These are phyloP conservation scores for Sonneratia caseolaris DNA, from an alignment of 345 rosid genomes.

Conservation along the genomic window DNA sequence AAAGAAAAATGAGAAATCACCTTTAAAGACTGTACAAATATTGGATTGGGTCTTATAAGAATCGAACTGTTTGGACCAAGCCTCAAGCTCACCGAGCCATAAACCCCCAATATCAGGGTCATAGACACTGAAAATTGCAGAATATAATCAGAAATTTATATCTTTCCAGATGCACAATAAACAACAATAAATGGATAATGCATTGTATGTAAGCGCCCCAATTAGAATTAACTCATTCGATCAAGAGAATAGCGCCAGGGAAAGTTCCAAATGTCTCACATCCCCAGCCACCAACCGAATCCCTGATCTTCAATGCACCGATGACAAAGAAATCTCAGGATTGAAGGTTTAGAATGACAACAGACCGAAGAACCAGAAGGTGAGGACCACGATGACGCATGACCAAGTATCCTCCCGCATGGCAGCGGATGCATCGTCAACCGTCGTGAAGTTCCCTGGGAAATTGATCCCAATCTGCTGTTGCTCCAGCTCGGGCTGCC, in stretches of 20 bases:
- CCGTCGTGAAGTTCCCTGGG: constrained; percentile 18
- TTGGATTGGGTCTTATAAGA: constrained; percentile 56
- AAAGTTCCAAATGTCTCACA: no score
- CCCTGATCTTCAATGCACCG: neutral
- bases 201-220: no score
- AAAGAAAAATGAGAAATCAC: constrained; percentile 18
- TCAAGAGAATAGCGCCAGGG: no score
- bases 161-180: neutral
- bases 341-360: neutral
- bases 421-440: constrained; percentile 20
- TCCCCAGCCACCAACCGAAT: neutral
- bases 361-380: constrained; percentile 89
- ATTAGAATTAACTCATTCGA: no score
- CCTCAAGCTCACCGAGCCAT: constrained; percentile 45
- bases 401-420: constrained; percentile 74
- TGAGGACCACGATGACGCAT: constrained; percentile 70
- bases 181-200: neutral
- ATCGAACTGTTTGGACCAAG: constrained; percentile 67
- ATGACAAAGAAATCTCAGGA: neutral
- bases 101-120: constrained; percentile 86
- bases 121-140: constrained; percentile 48
- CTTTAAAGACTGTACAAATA: constrained; percentile 72
- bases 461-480: constrained; percentile 29
- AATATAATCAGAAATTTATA: neutral
- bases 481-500: constrained; percentile 33